Conservation (phyloP, 2,329 filamentous ascomycete species). For the Fusarium anthophilum region DNA sequence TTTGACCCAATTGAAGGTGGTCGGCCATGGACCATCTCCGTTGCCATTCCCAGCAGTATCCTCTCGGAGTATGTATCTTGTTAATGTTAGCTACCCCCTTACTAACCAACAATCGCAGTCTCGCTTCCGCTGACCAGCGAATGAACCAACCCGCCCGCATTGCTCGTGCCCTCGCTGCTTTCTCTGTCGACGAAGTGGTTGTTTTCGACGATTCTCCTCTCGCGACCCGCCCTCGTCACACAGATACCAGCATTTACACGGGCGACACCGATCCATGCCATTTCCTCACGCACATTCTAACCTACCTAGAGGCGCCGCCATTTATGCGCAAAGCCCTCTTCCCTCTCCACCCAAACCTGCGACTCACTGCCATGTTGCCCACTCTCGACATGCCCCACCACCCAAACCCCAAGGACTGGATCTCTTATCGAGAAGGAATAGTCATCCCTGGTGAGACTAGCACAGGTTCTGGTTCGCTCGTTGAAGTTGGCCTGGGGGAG, state of each 20-base stretch:
- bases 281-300: constrained; percentile 81
- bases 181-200: constrained; percentile 85
- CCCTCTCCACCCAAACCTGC: constrained; percentile 80
- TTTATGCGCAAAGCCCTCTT: constrained; percentile 82
- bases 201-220: constrained; percentile 76
- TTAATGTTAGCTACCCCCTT: neutral
- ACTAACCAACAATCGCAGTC: constrained; percentile 55
- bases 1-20: constrained; percentile 72
- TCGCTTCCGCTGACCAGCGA: constrained; percentile 78
- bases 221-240: constrained; percentile 55
- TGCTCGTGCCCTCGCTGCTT: constrained; percentile 82
- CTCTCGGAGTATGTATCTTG: constrained; percentile 69
- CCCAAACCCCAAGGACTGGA: constrained; percentile 78
- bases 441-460: constrained; percentile 60
- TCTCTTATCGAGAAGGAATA: constrained; percentile 82
- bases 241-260: constrained; percentile 67
- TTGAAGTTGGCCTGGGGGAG: constrained; percentile 66
- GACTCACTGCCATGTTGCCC: constrained; percentile 76
- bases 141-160: constrained; percentile 78
- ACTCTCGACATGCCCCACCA: constrained; percentile 89
- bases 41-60: constrained; percentile 82
- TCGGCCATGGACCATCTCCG: constrained; percentile 77
- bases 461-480: constrained; percentile 60
- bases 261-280: constrained; percentile 80
- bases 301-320: constrained; percentile 85